Percentiles rank a stretch among this genome's conserved stretches.
phyloP scores from a whole-genome alignment of 257 asterid genomes.

The Nicotiana knightiana region DNA sequence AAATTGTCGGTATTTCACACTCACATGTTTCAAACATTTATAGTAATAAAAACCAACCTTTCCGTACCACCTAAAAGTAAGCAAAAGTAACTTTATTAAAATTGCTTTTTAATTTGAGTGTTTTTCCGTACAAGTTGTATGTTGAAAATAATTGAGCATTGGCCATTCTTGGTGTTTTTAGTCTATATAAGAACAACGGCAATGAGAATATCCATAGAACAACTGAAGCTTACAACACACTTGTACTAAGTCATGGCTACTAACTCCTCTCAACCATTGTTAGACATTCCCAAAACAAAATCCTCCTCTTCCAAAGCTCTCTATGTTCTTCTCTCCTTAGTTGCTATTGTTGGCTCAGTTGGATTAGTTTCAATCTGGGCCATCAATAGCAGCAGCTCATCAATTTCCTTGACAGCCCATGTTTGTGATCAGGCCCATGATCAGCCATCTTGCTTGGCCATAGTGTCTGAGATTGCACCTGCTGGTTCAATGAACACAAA shows the following conservation, averaged over 20 bases:
- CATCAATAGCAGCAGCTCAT: not conserved
- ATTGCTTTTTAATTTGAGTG: not conserved
- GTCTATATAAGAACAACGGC: not conserved
- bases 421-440: conserved; percentile 17
- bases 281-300: not conserved
- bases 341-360: not conserved
- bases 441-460: conserved; percentile 9
- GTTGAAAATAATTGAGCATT: not conserved
- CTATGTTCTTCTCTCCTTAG: conserved; percentile 6
- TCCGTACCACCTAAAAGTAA: not conserved
- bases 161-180: not conserved
- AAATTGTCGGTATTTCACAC: too few relatives aligned
- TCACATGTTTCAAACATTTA: not conserved
- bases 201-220: not conserved
- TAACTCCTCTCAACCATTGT: conserved; percentile 2
- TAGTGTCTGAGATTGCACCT: conserved; percentile 13
- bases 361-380: conserved; percentile 5
- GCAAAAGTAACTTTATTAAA: not conserved
- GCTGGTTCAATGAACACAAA: not conserved
- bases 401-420: not conserved
- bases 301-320: not conserved
- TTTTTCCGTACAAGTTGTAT: not conserved
- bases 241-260: not conserved
- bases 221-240: not conserved
- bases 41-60: not conserved